phyloP scores from a whole-genome alignment of 352 stramenopile genomes.

The Pythium sp. region DNA sequence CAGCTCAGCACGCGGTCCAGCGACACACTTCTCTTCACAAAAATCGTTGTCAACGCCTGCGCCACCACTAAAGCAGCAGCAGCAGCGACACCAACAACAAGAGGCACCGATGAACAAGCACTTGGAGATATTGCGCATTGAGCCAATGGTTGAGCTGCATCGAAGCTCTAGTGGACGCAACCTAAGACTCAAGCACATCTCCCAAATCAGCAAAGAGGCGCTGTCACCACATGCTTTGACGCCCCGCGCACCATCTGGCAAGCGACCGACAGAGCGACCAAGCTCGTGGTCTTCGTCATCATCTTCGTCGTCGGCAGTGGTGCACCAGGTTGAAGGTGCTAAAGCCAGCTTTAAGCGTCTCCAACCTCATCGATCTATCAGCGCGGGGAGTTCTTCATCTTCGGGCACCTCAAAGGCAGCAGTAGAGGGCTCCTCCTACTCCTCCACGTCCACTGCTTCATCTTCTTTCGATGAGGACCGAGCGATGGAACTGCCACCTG shows the following conservation, averaged over 20 bases:
- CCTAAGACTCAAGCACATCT: slow-evolving; percentile 42
- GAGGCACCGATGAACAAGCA: neutral
- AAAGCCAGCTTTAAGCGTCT: neutral
- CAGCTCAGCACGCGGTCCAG: neutral
- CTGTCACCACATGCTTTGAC: slow-evolving; percentile 40
- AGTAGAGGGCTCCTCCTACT: neutral
- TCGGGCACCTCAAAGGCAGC: neutral
- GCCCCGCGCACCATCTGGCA: slow-evolving; percentile 38
- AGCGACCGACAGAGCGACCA: slow-evolving; percentile 25
- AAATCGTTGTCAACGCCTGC: neutral
- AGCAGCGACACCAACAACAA: neutral
- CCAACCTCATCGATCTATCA: neutral
- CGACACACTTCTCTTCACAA: neutral
- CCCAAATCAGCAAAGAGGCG: slow-evolving; percentile 27
- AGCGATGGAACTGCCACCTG: neutral
- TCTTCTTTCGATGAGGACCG: neutral
- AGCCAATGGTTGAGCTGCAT: slow-evolving; percentile 36
- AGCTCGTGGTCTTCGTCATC: slow-evolving; percentile 20
- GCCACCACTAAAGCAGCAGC: neutral
- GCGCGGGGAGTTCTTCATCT: slow-evolving; percentile 4
- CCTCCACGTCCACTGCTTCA: slow-evolving; percentile 1
- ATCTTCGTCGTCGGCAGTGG: neutral
- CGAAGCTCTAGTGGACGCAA: slow-evolving; percentile 52
- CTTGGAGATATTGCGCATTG: slow-evolving; percentile 12
- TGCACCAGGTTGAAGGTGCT: neutral